phyloP scores from a whole-genome alignment of 805 yeast genomes.

The Blastobotrys americana region DNA sequence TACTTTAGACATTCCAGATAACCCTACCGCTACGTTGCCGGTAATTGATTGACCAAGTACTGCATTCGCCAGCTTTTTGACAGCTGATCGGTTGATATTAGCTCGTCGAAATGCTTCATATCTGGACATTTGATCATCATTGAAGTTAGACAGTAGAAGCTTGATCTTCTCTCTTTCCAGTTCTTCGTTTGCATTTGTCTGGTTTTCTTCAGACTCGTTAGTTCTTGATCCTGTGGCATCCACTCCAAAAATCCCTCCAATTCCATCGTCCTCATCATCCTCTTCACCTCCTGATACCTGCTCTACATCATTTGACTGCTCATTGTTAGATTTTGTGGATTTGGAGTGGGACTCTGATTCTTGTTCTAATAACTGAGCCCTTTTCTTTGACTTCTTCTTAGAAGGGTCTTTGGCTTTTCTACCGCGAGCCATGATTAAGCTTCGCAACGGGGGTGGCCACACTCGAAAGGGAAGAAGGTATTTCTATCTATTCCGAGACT shows the following conservation, averaged over 20 bases:
- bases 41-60: slow-evolving; percentile 75
- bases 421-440: background rate
- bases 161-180: slow-evolving; percentile 32
- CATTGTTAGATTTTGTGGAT: background rate
- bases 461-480: background rate
- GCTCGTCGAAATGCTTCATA: slow-evolving; percentile 84
- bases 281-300: slow-evolving; percentile 4
- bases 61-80: slow-evolving; percentile 71
- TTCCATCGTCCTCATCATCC: slow-evolving; percentile 10
- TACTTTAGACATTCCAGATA: slow-evolving; percentile 83
- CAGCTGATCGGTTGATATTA: slow-evolving; percentile 61
- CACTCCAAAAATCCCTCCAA: slow-evolving; percentile 2
- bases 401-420: background rate
- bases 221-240: background rate
- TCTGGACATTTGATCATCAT: slow-evolving; percentile 75
- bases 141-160: slow-evolving; percentile 62
- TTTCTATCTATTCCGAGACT: background rate
- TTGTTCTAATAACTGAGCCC: too few relatives aligned
- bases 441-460: too few relatives aligned
- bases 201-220: background rate
- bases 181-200: slow-evolving; percentile 13
- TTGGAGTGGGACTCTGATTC: background rate
- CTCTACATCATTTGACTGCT: background rate
- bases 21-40: slow-evolving; percentile 67
- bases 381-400: background rate